Conservation (phyloP, 148 eudicot species). For the Rhododendron vialii region DNA sequence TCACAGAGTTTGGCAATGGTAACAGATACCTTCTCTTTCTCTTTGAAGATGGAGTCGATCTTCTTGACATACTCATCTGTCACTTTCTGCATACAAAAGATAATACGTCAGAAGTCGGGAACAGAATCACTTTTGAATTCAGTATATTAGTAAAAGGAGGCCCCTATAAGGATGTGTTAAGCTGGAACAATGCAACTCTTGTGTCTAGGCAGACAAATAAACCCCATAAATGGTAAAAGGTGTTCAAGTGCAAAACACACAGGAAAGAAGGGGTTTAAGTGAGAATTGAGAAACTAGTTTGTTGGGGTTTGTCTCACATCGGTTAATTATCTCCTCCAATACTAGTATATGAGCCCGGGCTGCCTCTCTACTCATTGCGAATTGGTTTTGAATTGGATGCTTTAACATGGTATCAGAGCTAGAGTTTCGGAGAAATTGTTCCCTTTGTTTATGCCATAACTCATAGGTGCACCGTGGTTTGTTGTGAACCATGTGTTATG, state of each 20-base stretch:
- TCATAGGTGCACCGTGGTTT: too few relatives aligned
- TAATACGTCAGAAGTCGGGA: background rate
- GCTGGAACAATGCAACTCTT: background rate
- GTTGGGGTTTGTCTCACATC: too few relatives aligned
- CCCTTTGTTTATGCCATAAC: too few relatives aligned
- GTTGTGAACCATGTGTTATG: too few relatives aligned
- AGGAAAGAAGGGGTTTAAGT: background rate
- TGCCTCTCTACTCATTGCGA: too few relatives aligned
- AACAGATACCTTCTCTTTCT: conserved; percentile 78
- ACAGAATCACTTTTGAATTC: background rate
- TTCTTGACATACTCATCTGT: conserved; percentile 89
- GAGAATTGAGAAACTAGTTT: background rate
- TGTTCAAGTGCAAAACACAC: background rate
- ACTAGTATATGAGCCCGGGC: too few relatives aligned
- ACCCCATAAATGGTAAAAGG: background rate
- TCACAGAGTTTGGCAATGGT: background rate
- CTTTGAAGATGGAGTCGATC: conserved; percentile 69
- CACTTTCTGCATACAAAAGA: conserved; percentile 57
- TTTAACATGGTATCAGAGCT: too few relatives aligned
- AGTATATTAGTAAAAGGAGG: background rate
- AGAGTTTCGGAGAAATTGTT: too few relatives aligned
- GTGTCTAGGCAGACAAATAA: background rate
- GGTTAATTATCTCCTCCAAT: too few relatives aligned
- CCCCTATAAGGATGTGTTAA: background rate
- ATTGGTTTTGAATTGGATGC: too few relatives aligned